A percentile compares a stretch with the other conserved stretches of the same genome.
These are phyloP conservation scores for Pyrrhoderma lamaoense DNA, from an alignment of 1,284 basidiomycete species.

Conservation along the genomic window DNA sequence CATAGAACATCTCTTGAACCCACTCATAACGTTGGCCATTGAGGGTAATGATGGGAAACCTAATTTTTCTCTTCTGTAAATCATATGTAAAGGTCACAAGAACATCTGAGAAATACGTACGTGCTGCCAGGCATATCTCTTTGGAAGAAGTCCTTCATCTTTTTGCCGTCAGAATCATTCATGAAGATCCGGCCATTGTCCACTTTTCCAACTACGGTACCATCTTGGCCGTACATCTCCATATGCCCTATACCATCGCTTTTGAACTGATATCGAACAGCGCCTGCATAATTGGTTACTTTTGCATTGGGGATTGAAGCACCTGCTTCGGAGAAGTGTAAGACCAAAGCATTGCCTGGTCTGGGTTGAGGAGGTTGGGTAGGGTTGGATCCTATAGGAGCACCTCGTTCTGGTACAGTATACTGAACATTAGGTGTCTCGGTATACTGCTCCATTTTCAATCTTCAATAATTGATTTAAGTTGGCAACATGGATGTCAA, in stretches of 20 bases:
- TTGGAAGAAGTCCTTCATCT: slow-evolving; percentile 2
- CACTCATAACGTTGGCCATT: slow-evolving; percentile 9
- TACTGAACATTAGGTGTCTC: too few species aligned
- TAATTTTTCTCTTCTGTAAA: neutral
- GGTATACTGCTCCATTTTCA: too few species aligned
- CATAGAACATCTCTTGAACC: slow-evolving; percentile 15
- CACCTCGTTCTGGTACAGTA: too few species aligned
- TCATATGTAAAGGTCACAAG: neutral
- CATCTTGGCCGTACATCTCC: neutral
- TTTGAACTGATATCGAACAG: neutral
- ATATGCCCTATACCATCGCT: slow-evolving; percentile 1
- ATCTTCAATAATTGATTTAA: too few species aligned
- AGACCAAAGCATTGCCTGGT: slow-evolving; percentile 1
- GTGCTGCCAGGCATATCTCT: slow-evolving; percentile 4
- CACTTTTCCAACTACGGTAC: neutral
- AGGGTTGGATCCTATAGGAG: neutral
- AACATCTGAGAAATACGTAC: slow-evolving; percentile 5
- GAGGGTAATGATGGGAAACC: neutral
- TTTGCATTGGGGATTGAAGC: neutral
- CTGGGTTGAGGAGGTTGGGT: neutral
- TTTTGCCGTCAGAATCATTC: neutral
- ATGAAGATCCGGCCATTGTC: slow-evolving; percentile 2
- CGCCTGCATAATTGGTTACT: neutral
- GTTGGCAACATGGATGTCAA: too few species aligned
- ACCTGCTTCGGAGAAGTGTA: slow-evolving; percentile 5